Percentiles rank a stretch among this genome's conserved stretches.
phyloP scores from a whole-genome alignment of 2,329 filamentous ascomycete species.

The Fusarium praegraminearum region DNA sequence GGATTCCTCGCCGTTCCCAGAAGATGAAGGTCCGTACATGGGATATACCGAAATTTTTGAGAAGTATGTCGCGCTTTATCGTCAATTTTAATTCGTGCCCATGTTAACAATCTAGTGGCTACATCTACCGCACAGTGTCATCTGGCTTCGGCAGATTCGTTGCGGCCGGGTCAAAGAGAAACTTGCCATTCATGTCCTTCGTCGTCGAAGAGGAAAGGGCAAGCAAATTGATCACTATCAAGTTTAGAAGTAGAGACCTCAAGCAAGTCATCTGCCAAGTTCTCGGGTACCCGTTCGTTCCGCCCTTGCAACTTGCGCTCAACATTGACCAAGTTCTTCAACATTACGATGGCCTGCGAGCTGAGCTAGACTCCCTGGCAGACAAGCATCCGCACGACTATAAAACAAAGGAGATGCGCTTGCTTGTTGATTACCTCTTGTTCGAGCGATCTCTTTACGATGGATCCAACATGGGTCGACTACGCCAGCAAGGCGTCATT shows the following conservation, averaged over 20 bases:
- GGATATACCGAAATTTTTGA: conserved; percentile 44
- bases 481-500: conserved; percentile 32
- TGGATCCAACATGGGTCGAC: conserved; percentile 43
- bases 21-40: conserved; percentile 43
- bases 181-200: conserved; percentile 44
- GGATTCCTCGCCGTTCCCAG: conserved; percentile 30
- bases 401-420: conserved; percentile 43
- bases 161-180: conserved; percentile 30
- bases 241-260: conserved; percentile 54
- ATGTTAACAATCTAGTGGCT: conserved; percentile 40
- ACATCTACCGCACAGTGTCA: conserved; percentile 45
- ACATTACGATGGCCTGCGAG: conserved; percentile 44
- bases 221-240: conserved; percentile 38
- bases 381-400: conserved; percentile 16
- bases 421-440: conserved; percentile 46
- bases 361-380: conserved; percentile 29
- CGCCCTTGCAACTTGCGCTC: conserved; percentile 24
- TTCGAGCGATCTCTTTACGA: conserved; percentile 47
- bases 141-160: conserved; percentile 47
- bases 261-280: conserved; percentile 55
- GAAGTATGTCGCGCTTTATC: conserved; percentile 36
- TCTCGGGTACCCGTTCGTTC: conserved; percentile 39
- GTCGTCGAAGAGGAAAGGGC: conserved; percentile 46
- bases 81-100: not conserved
- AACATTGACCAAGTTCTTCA: conserved; percentile 43